phyloP scores from a whole-genome alignment of 768 basidiomycete species.

The Macrolepiota dolichaula region DNA sequence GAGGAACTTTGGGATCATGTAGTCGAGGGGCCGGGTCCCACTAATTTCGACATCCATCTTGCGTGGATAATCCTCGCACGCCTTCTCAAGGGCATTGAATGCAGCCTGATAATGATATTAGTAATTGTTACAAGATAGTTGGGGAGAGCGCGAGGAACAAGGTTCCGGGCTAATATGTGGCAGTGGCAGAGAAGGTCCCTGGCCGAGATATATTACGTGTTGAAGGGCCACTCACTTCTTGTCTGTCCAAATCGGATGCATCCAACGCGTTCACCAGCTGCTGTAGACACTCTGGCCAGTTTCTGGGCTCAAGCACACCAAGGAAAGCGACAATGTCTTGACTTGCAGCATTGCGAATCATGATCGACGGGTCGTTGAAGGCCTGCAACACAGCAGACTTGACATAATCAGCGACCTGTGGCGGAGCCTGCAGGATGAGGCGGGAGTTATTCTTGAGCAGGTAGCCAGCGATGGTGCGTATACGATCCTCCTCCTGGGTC shows the following conservation, averaged over 20 bases:
- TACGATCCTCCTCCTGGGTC: slow-evolving; percentile 84
- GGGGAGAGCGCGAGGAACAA: slow-evolving; percentile 1
- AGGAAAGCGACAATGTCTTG: slow-evolving; percentile 91
- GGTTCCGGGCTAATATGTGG: not conserved
- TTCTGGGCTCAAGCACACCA: slow-evolving; percentile 81
- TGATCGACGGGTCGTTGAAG: slow-evolving; percentile 75
- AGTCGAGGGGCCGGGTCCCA: slow-evolving; percentile 91
- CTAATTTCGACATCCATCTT: slow-evolving; percentile 94
- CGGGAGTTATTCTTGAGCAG: slow-evolving; percentile 94
- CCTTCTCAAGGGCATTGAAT: slow-evolving; percentile 91
- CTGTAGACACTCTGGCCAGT: slow-evolving; percentile 94
- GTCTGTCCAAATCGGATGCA: slow-evolving; percentile 66
- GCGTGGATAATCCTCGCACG: slow-evolving; percentile 94
- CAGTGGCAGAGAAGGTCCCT: not conserved
- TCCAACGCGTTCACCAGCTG: slow-evolving; percentile 81
- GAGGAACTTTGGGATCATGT: slow-evolving; percentile 96
- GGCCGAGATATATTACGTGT: slow-evolving; percentile 6
- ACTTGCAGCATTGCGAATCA: slow-evolving; percentile 92
- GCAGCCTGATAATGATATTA: slow-evolving; percentile 55
- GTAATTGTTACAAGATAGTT: slow-evolving; percentile 1
- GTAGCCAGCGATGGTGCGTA: slow-evolving; percentile 94
- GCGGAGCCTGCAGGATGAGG: slow-evolving; percentile 64
- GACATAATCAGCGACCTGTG: slow-evolving; percentile 67
- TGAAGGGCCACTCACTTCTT: slow-evolving; percentile 66
- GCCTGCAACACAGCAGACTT: slow-evolving; percentile 76